phyloP scores from a whole-genome alignment of 2,329 filamentous ascomycete species.

The Amylocarpus encephaloides region DNA sequence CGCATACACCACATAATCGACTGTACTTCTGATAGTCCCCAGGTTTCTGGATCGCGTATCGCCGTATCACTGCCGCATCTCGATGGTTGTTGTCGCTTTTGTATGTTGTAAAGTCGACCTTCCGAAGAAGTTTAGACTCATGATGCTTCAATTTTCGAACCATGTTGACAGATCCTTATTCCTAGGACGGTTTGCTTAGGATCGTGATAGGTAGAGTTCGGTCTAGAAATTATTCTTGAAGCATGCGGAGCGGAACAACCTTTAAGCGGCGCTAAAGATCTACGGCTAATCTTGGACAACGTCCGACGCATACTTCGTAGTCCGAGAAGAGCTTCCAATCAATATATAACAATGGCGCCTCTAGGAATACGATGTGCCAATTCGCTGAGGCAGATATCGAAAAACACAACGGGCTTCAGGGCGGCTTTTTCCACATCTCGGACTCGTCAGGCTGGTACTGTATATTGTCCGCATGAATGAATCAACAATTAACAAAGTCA shows the following conservation, averaged over 20 bases:
- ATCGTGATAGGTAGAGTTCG: conserved; percentile 7
- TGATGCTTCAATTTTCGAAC: conserved; percentile 94
- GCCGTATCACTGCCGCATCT: conserved; percentile 69
- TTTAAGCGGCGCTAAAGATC: conserved; percentile 16
- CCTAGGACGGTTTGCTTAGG: background rate
- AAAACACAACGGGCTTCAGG: conserved; percentile 7
- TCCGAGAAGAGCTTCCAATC: background rate
- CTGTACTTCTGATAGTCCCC: conserved; percentile 73
- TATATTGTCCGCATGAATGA: conserved; percentile 1
- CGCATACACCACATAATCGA: conserved; percentile 57
- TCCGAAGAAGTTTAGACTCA: conserved; percentile 87
- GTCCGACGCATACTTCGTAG: background rate
- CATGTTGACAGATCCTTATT: conserved; percentile 48
- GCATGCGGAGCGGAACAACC: conserved; percentile 13
- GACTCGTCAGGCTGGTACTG: conserved; percentile 19
- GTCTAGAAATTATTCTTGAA: conserved; percentile 16
- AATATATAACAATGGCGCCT: conserved; percentile 17
- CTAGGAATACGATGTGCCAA: conserved; percentile 29
- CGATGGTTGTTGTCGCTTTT: conserved; percentile 84
- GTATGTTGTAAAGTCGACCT: conserved; percentile 93
- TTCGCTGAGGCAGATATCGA: conserved; percentile 11
- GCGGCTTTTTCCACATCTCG: conserved; percentile 26
- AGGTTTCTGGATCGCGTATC: conserved; percentile 87
- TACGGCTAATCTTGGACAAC: conserved; percentile 2
- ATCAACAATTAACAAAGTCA: background rate